Conservation (phyloP, 2,329 filamentous ascomycete genomes). For the Paraphoma sp. region DNA sequence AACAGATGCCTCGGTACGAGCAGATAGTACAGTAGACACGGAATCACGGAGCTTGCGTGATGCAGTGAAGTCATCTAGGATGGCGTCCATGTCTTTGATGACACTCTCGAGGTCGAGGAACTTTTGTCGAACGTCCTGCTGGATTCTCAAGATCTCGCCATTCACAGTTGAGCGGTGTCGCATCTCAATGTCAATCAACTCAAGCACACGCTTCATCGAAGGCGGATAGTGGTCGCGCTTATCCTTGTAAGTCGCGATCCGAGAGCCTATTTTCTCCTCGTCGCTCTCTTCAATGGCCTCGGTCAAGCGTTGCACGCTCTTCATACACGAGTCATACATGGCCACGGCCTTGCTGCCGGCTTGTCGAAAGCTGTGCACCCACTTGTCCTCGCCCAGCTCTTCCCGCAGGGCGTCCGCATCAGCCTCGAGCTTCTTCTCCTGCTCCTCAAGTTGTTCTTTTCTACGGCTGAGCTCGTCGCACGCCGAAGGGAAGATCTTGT, state of each 20-base stretch:
- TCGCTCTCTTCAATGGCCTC: conserved; percentile 78
- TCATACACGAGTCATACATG: conserved; percentile 94
- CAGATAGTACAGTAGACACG: conserved; percentile 85
- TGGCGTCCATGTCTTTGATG: conserved; percentile 77
- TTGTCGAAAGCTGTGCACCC: conserved; percentile 94
- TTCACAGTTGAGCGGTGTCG: conserved; percentile 95
- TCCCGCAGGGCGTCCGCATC: conserved; percentile 89
- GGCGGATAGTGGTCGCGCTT: conserved; percentile 95
- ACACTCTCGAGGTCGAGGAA: conserved; percentile 75
- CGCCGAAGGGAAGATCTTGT: conserved; percentile 82
- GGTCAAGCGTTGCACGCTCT: conserved; percentile 81
- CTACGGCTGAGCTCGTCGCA: conserved; percentile 86
- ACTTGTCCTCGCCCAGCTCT: conserved; percentile 92
- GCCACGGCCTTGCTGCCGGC: conserved; percentile 91
- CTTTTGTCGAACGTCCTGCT: conserved; percentile 83
- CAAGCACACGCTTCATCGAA: conserved; percentile 87
- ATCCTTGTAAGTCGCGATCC: conserved; percentile 90
- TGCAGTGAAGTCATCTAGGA: conserved; percentile 71
- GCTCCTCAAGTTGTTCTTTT: conserved; percentile 76
- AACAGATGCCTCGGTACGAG: conserved; percentile 72
- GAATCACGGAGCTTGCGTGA: conserved; percentile 87
- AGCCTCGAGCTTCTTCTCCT: conserved; percentile 85
- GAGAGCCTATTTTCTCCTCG: conserved; percentile 67
- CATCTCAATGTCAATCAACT: conserved; percentile 95
- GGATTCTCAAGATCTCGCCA: conserved; percentile 87